A percentile compares a stretch with the other conserved stretches of the same genome.
These are phyloP conservation scores for Cladosporium sp. DNA, from an alignment of 2,329 filamentous ascomycete genomes.

Conservation along the genomic window DNA sequence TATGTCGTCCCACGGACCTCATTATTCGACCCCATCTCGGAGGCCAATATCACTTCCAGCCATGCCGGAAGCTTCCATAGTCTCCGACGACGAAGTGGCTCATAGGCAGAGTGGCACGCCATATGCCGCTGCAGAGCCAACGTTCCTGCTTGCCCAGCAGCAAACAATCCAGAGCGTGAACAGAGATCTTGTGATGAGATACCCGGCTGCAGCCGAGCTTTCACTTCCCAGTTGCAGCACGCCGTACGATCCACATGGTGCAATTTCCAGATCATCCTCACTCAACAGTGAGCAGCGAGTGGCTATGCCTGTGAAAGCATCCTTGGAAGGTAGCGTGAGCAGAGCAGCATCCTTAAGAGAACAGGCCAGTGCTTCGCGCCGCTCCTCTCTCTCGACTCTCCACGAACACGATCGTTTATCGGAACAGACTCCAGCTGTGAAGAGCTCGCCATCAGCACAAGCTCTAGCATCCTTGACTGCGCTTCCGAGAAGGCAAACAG, in stretches of 20 bases:
- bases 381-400: slow-evolving; percentile 7
- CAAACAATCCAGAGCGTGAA: neutral
- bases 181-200: neutral
- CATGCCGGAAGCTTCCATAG: neutral
- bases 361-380: slow-evolving; percentile 1
- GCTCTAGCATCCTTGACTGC: neutral
- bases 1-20: neutral
- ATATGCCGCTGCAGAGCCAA: neutral
- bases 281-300: neutral
- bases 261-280: neutral
- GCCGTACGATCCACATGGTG: neutral
- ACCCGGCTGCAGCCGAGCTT: neutral
- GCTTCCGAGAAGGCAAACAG: slow-evolving; percentile 3
- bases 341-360: slow-evolving; percentile 3
- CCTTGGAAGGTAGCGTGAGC: neutral
- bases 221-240: neutral
- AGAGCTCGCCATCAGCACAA: neutral
- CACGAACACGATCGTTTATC: slow-evolving; percentile 2
- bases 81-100: neutral
- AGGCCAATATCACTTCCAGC: neutral
- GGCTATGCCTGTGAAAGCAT: neutral
- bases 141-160: neutral
- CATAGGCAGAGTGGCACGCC: neutral
- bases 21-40: neutral
- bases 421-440: neutral